Conservation (phyloP, 495 filamentous ascomycete genomes). For the Aspergillus carlsbadensis region DNA sequence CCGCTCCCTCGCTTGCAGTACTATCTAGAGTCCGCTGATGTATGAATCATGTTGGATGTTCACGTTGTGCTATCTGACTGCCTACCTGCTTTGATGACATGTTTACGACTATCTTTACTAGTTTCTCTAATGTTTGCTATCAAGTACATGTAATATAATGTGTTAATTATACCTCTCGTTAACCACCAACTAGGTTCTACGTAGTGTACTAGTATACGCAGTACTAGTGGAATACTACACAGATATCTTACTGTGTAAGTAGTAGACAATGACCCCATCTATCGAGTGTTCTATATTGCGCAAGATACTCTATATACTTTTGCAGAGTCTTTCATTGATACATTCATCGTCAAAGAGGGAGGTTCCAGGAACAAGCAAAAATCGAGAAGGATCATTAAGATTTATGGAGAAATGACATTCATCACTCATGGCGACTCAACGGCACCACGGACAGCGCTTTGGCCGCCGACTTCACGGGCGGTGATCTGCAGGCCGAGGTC, state of each 20-base stretch:
- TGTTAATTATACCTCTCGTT: neutral
- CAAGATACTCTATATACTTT: slow-evolving; percentile 27
- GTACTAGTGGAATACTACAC: neutral
- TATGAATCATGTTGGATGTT: slow-evolving; percentile 3
- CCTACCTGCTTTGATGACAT: slow-evolving; percentile 5
- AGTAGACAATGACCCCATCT: slow-evolving; percentile 3
- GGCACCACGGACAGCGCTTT: slow-evolving; percentile 77
- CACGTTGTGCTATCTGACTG: neutral
- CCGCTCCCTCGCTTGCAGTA: neutral
- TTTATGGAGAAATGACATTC: slow-evolving; percentile 14
- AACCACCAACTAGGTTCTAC: neutral
- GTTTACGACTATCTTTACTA: slow-evolving; percentile 15
- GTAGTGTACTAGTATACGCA: neutral
- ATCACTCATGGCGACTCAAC: slow-evolving; percentile 48
- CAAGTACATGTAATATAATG: slow-evolving; percentile 22
- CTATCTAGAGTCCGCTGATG: neutral
- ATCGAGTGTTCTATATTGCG: slow-evolving; percentile 20
- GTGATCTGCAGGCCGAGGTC: slow-evolving; percentile 78
- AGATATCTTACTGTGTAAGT: neutral
- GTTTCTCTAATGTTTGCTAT: slow-evolving; percentile 3
- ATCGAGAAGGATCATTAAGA: slow-evolving; percentile 26
- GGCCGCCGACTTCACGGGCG: slow-evolving; percentile 79
- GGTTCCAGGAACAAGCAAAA: slow-evolving; percentile 5
- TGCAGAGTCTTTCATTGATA: slow-evolving; percentile 25
- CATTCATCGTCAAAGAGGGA: slow-evolving; percentile 24